phyloP scores from a whole-genome alignment of 139 green algal species.

The Volvox africanus region DNA sequence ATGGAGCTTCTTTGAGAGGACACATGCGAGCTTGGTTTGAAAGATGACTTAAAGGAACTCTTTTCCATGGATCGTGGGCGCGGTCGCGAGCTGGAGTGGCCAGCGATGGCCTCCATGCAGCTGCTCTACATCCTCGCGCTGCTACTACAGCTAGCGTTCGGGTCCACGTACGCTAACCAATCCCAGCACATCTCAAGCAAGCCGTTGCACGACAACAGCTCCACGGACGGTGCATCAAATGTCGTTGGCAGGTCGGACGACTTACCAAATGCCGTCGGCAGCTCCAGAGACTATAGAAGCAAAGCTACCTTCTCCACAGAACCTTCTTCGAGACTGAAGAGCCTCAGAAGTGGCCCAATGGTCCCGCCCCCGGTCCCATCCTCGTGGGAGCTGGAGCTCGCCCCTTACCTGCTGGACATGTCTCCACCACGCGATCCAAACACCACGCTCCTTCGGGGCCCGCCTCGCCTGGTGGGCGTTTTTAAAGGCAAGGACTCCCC shows the following conservation, averaged over 20 bases:
- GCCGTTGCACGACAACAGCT: neutral
- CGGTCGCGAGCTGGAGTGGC: neutral
- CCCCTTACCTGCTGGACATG: neutral
- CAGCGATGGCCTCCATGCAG: neutral
- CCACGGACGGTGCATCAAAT: neutral
- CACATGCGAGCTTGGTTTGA: neutral
- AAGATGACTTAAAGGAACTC: too few species aligned
- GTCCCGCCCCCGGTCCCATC: neutral
- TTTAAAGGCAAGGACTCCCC: slow-evolving; percentile 24
- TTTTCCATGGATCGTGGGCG: too few species aligned
- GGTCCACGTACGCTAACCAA: neutral
- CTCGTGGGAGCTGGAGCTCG: slow-evolving; percentile 9
- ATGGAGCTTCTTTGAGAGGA: neutral
- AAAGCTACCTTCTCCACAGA: neutral
- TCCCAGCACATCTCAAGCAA: neutral
- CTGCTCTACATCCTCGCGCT: neutral
- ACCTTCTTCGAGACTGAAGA: neutral
- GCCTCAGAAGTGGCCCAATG: too few species aligned
- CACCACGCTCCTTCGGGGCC: neutral
- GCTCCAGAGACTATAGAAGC: neutral
- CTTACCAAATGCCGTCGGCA: neutral
- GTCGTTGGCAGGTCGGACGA: neutral
- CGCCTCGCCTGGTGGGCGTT: neutral
- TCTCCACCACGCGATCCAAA: neutral
- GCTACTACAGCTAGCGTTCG: neutral